Base-by-base conservation (phyloP, 352 stramenopile genomes). In the Plasmopara viticola region DNA sequence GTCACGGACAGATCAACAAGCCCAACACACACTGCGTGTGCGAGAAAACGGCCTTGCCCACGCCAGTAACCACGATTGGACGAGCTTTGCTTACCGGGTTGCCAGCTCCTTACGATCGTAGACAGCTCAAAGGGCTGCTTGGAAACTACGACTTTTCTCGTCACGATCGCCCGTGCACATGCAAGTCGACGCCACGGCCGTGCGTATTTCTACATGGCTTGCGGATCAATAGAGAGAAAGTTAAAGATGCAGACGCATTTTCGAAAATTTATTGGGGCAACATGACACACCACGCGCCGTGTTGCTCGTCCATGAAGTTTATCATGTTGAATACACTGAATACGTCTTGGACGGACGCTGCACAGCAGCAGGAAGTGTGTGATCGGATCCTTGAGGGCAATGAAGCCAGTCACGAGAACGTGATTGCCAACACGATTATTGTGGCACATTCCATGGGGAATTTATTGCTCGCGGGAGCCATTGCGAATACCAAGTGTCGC, bases 371-470 rank as follows among this genome's bases (percentile, higher is more conserved):
- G n/a, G 63, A 71, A 56, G 49, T 67, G 12, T 74, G 70, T 44
- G 40, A 70, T 48, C 45, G 45, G 5, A 55, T 51, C 1, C 50
- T 74, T 35, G 70, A 55, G 15, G 38, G 53, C 6, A 35, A 1
- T 8, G 10, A 12, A 8, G 56, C 48, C 13, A 66, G 52, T 42
- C 38, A 58, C 33, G 44, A 18, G 10, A 52, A 33, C 6, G 48
- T 45, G 1, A 65, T 75, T 34, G 48, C 50, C 31, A 53, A 78
- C 41, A 65, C 66, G 2, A 74, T 77, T 33, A 45, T 82, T 13
- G 49, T 82, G 20, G 60, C 60, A 5, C 68, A 78, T 33, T 82
- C 72, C 12, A 74, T 77, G 63, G 66, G 68, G 18, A 64, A 58
- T 29, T 53, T 78, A 15, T 51, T 71, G 44, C 34, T 74, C 15